Conservation (phyloP, 108 stramenopile species). For the Pseudonitzschia delicatissima region DNA sequence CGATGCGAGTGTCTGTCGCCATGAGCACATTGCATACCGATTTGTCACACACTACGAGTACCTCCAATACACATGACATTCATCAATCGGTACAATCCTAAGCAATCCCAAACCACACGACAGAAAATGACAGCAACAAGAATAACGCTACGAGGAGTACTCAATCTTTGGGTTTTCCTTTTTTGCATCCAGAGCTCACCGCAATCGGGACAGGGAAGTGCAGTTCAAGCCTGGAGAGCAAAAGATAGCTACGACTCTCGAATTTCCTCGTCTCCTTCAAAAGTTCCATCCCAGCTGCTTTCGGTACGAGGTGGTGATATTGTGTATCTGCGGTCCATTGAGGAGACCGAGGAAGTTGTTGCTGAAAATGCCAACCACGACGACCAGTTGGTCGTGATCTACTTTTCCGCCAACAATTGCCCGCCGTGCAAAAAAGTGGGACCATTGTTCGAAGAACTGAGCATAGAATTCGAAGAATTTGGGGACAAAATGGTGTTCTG, state of each 20-base stretch:
- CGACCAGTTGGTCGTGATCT: constrained; percentile 14
- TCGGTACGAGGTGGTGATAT: constrained; percentile 8
- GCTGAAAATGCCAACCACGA: background rate
- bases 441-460: constrained; percentile 5
- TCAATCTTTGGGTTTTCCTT: background rate
- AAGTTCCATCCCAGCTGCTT: background rate
- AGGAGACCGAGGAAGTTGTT: constrained; percentile 5
- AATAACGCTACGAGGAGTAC: too few species aligned
- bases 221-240: background rate
- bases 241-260: background rate
- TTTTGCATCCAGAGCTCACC: background rate
- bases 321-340: background rate
- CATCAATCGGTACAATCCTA: too few species aligned
- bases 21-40: too few species aligned
- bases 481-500: constrained; percentile 14
- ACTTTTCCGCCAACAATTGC: constrained; percentile 17
- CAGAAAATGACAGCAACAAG: too few species aligned
- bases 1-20: too few species aligned
- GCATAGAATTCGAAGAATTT: constrained; percentile 21
- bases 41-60: too few species aligned
- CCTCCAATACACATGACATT: too few species aligned
- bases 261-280: background rate
- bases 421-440: constrained; percentile 16
- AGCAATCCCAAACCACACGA: too few species aligned
- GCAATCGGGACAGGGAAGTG: background rate